These are phyloP conservation scores for Quercus wislizeni DNA, from an alignment of 306 rosid genomes.

Conservation along the genomic window DNA sequence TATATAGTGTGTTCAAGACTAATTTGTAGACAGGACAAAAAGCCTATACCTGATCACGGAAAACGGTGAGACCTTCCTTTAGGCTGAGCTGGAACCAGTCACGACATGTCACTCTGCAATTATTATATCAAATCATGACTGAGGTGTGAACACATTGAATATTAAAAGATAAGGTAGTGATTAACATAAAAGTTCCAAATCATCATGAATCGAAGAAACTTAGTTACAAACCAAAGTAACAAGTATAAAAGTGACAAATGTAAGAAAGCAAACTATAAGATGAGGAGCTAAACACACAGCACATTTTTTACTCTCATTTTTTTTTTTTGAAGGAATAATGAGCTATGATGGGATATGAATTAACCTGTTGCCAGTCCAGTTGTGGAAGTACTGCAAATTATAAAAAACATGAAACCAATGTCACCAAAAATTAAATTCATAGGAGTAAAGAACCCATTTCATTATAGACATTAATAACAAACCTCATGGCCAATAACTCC, in stretches of 20 bases:
- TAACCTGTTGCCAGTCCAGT: slow-evolving; percentile 99
- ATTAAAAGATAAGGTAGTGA: background rate
- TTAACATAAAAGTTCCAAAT: background rate
- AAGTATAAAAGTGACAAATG: background rate
- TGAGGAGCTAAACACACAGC: slow-evolving; percentile 12
- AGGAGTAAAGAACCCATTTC: slow-evolving; percentile 2
- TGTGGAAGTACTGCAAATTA: slow-evolving; percentile 93
- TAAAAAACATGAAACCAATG: slow-evolving; percentile 18
- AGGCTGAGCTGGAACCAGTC: slow-evolving; percentile 99
- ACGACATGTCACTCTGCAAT: slow-evolving; percentile 93
- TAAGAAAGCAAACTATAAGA: slow-evolving; percentile 5
- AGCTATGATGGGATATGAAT: slow-evolving; percentile 6
- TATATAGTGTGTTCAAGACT: background rate
- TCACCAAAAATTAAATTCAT: slow-evolving; percentile 21
- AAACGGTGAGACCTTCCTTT: slow-evolving; percentile 98
- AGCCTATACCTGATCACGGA: slow-evolving; percentile 82
- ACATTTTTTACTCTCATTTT: background rate
- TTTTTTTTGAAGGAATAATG: background rate
- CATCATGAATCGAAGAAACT: slow-evolving; percentile 1
- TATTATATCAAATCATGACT: slow-evolving; percentile 25
- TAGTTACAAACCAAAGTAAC: background rate
- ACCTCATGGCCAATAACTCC: slow-evolving; percentile 99
- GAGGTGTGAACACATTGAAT: slow-evolving; percentile 5
- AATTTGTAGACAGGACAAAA: slow-evolving; percentile 3
- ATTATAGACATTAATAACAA: slow-evolving; percentile 31